phyloP scores from a whole-genome alignment of 345 rosid species.

The Syzygium jambos region DNA sequence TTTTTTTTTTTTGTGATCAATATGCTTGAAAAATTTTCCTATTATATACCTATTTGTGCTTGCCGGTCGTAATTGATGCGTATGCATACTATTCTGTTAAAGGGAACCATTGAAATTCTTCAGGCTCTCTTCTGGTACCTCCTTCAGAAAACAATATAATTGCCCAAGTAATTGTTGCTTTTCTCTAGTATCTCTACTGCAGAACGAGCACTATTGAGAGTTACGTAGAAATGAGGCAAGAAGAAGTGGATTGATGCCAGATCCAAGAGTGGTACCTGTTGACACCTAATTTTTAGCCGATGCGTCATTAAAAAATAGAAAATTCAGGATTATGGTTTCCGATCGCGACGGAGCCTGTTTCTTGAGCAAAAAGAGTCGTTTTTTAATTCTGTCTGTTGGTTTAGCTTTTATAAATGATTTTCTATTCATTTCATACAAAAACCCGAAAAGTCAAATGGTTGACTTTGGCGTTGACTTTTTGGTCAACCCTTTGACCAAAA shows the following conservation, averaged over 20 bases:
- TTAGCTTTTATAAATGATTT: too few species aligned
- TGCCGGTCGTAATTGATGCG: fast-evolving
- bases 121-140: not conserved
- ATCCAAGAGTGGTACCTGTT: slow-evolving; percentile 89
- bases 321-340: too few species aligned
- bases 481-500: too few species aligned
- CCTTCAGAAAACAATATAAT: not conserved
- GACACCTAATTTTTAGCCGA: too few species aligned
- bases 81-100: fast-evolving
- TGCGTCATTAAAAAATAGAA: too few species aligned
- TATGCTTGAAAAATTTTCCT: not conserved
- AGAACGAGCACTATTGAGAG: not conserved
- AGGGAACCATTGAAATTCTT: not conserved
- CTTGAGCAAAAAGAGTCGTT: too few species aligned
- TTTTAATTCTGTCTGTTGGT: too few species aligned
- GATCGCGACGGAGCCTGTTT: too few species aligned
- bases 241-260: slow-evolving; percentile 67
- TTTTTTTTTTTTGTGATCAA: not conserved
- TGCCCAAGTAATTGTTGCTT: not conserved
- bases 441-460: too few species aligned
- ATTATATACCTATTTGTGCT: fast-evolving
- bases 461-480: too few species aligned
- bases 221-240: slow-evolving; percentile 35
- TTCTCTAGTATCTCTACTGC: slow-evolving; percentile 3
- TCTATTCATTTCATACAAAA: too few species aligned